These are phyloP conservation scores for Pleochaeta shiraiana DNA, from an alignment of 2,329 filamentous ascomycete genomes.

Conservation along the genomic window DNA sequence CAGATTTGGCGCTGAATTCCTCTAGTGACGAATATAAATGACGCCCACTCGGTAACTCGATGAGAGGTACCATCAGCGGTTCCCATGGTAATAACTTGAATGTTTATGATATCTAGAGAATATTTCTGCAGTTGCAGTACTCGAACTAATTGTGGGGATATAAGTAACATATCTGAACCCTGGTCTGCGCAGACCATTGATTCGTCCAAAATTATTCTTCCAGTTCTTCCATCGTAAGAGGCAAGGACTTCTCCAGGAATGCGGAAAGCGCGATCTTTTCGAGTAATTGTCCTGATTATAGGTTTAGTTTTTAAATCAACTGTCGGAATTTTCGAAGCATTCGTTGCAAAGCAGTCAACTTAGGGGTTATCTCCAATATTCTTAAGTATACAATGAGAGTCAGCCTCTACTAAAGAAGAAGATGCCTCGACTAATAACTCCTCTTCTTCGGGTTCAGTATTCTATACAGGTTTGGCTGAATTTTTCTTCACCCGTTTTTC, in stretches of 20 bases:
- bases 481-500: no score
- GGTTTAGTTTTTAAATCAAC: background rate
- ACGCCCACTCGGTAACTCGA: slow-evolving; percentile 1
- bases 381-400: background rate
- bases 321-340: background rate
- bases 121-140: background rate
- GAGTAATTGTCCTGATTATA: background rate
- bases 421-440: background rate
- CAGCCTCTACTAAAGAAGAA: background rate
- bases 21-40: background rate
- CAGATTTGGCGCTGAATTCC: background rate
- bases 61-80: background rate
- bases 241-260: background rate
- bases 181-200: slow-evolving; percentile 1
- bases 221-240: background rate
- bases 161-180: background rate
- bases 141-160: background rate
- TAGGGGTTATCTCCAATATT: background rate
- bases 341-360: background rate
- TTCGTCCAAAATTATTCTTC: background rate
- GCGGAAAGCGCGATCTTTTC: background rate
- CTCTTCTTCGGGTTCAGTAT: background rate
- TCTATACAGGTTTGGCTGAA: background rate
- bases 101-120: background rate
- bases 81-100: slow-evolving; percentile 1